A percentile compares a stretch with the other conserved stretches of the same genome.
phyloP scores from a whole-genome alignment of 176 grass and related monocot species.

The Dactylis glomerata region DNA sequence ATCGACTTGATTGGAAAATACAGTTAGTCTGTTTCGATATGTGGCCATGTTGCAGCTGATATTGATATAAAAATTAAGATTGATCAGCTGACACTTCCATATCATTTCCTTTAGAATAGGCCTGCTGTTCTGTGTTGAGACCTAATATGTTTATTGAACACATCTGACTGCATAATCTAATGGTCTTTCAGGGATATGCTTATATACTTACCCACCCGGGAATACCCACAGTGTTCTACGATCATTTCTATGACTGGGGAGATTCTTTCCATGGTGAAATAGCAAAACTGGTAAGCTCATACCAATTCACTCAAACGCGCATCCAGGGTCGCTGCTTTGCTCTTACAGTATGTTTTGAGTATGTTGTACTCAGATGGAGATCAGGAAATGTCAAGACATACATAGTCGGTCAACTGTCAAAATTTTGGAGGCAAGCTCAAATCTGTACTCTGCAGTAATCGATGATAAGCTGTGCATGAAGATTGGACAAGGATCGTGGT shows the following conservation, averaged over 20 bases:
- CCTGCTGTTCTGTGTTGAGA: neutral
- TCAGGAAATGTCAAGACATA: conserved; percentile 75
- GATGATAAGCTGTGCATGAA: conserved; percentile 89
- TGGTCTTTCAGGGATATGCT: conserved; percentile 69
- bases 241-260: conserved; percentile 80
- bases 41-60: neutral
- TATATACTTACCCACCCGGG: conserved; percentile 97
- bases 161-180: conserved; percentile 11
- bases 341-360: conserved; percentile 31
- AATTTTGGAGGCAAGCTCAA: conserved; percentile 67
- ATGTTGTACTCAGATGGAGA: conserved; percentile 57
- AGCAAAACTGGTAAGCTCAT: conserved; percentile 66
- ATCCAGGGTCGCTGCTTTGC: neutral
- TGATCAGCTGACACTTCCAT: neutral
- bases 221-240: conserved; percentile 88
- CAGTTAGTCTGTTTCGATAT: neutral
- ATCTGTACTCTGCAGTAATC: conserved; percentile 70
- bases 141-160: neutral
- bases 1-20: neutral
- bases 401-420: conserved; percentile 79
- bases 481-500: conserved; percentile 75
- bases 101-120: neutral
- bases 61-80: neutral
- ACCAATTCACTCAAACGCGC: neutral
- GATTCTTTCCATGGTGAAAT: conserved; percentile 59